Base-by-base conservation (phyloP, 2,329 filamentous ascomycete species). In the Penicillium sp. region DNA sequence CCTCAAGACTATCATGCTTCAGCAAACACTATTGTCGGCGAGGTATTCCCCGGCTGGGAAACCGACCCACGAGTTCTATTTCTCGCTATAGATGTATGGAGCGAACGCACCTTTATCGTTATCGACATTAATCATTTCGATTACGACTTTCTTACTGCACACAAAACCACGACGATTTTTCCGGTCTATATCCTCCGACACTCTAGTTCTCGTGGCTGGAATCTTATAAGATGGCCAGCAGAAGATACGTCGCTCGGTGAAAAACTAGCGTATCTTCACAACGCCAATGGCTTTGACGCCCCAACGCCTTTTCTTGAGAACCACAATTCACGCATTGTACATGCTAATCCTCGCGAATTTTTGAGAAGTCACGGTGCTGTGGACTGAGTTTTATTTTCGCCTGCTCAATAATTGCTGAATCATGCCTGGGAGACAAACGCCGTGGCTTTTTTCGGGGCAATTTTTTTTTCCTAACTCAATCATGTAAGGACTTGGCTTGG, bases 11-110 rank as follows among this genome's bases (percentile, higher is more conserved):
- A 37, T 27, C 39, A 29, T 32, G 17, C 32, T 11, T 45, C 32
- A n/a, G 39, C 32, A 11, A 32, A 33, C 23, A 32, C n/a, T 30
- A 12, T 35, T 31, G 50, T 31, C 54, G 58, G 34, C 32, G 30
- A 48, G 14, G 26, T 42, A 20, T 41, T 44, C 16, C 44, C 38
- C 3, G 20, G 42, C 20, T 39, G 35, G 37, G 29, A 47, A 33
- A 22, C 11, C 16, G 33, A 48, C 20, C 15, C 17, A 13, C 36
- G 45, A 14, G 32, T 48, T 31, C 37, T 37, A 18, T 46, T 46
- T 35, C 38, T 46, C 18, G 44, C 28, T 17, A 41, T 41, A 8
- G 41, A 47, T 17, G 32, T 41, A 10, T 41, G 37, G 34, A 27
- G 29, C 12, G 37, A 41, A n/a, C 44, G 37, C 12, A 41, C 31